These are phyloP conservation scores for Cucurbita ficifolia DNA, from an alignment of 306 rosid genomes.

Conservation along the genomic window DNA sequence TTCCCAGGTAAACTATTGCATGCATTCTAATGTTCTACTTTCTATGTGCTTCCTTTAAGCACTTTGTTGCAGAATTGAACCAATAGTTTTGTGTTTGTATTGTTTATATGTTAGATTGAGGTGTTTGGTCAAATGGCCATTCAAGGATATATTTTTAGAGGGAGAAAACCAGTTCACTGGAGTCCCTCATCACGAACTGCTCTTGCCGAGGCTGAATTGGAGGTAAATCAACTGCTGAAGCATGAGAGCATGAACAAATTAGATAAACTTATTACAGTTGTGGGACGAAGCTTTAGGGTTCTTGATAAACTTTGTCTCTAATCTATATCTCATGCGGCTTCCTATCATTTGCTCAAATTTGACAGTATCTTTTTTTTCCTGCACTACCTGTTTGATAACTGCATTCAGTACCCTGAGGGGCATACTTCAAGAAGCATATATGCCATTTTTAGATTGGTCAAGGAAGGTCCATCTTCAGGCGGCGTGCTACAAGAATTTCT, in stretches of 20 bases:
- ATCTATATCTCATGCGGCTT: not conserved
- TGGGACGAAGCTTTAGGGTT: not conserved
- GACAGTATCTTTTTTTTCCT: not conserved
- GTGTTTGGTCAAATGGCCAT: conserved; percentile 97
- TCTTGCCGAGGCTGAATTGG: conserved; percentile 99
- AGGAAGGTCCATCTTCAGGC: conserved; percentile 29
- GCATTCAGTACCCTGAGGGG: conserved; percentile 79
- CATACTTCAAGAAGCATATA: conserved; percentile 86
- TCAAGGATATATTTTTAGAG: conserved; percentile 83
- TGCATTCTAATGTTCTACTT: conserved; percentile 19
- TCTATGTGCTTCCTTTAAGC: conserved; percentile 5
- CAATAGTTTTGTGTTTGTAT: not conserved
- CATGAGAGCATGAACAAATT: not conserved
- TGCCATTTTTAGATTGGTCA: conserved; percentile 59
- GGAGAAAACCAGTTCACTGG: conserved; percentile 99
- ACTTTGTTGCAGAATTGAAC: not conserved
- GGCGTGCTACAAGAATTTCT: conserved; percentile 48
- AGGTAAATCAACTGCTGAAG: conserved; percentile 35
- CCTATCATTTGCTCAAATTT: not conserved
- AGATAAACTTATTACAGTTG: not conserved
- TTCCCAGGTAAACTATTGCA: conserved; percentile 78
- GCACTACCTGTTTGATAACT: conserved; percentile 6
- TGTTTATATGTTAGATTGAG: conserved; percentile 45
- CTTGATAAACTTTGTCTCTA: not conserved
- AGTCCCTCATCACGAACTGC: conserved; percentile 97